phyloP scores from a whole-genome alignment of 768 basidiomycete genomes.

The Panaeolus cyanescens region DNA sequence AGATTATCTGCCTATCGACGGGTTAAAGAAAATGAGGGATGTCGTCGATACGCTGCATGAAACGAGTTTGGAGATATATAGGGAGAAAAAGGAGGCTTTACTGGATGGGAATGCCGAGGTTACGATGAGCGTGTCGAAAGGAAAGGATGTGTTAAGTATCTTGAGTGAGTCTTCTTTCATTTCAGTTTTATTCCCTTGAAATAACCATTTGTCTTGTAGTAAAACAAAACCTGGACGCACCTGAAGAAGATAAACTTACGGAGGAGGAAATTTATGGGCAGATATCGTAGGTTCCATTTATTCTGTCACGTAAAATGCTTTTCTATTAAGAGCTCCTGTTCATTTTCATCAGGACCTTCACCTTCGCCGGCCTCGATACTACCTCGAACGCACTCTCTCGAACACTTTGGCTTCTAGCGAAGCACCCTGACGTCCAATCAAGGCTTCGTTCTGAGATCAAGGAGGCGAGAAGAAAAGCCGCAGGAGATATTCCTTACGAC shows the following conservation, averaged over 20 bases:
- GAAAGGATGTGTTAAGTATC: slow-evolving; percentile 46
- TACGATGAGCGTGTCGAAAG: slow-evolving; percentile 30
- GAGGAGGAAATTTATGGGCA: slow-evolving; percentile 40
- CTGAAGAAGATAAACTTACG: slow-evolving; percentile 31
- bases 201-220: slow-evolving; percentile 21
- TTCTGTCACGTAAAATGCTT: not conserved
- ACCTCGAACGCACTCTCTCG: slow-evolving; percentile 39
- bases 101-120: slow-evolving; percentile 33
- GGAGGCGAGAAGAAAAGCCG: slow-evolving; percentile 22
- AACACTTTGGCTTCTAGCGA: slow-evolving; percentile 31
- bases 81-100: slow-evolving; percentile 33
- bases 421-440: slow-evolving; percentile 37
- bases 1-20: slow-evolving; percentile 28
- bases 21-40: slow-evolving; percentile 25
- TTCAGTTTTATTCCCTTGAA: not conserved
- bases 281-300: slow-evolving; percentile 25
- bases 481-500: slow-evolving; percentile 35
- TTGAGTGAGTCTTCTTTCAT: slow-evolving; percentile 30
- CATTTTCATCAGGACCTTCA: slow-evolving; percentile 29
- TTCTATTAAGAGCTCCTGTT: not conserved
- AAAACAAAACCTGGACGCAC: slow-evolving; percentile 33
- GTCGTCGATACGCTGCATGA: slow-evolving; percentile 33
- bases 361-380: slow-evolving; percentile 46
- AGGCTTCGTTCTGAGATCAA: slow-evolving; percentile 36
- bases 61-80: slow-evolving; percentile 34